Conservation (phyloP, 768 basidiomycete species). For the Termitomyces eurrhizus region DNA sequence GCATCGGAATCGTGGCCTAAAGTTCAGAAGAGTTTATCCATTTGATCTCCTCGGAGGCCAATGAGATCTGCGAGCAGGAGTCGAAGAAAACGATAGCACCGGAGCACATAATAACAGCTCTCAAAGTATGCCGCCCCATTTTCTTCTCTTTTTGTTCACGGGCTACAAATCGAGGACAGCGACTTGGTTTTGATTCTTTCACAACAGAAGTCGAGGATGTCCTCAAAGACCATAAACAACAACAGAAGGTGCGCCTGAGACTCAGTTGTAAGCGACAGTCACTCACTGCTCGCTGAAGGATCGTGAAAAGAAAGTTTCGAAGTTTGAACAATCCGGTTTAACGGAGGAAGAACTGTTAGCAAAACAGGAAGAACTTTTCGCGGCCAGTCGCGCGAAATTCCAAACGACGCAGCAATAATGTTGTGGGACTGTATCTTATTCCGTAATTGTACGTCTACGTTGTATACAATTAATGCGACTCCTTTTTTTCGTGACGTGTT, state of each 20-base stretch:
- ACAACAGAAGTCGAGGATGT: constrained; percentile 89
- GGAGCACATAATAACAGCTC: constrained; percentile 90
- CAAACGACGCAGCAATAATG: constrained; percentile 55
- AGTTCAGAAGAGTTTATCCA: constrained; percentile 87
- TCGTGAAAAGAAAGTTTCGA: constrained; percentile 88
- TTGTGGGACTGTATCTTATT: constrained; percentile 15
- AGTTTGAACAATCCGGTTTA: constrained; percentile 83
- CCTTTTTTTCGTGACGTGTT: constrained; percentile 31
- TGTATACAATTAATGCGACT: constrained; percentile 34
- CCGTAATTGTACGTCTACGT: constrained; percentile 21
- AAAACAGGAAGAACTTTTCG: constrained; percentile 89
- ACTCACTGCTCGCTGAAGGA: constrained; percentile 44
- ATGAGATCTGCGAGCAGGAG: constrained; percentile 96
- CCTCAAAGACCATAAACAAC: constrained; percentile 93
- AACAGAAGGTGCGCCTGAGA: constrained; percentile 68
- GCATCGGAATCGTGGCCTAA: constrained; percentile 9
- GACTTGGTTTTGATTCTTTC: constrained; percentile 90
- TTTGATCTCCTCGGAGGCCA: constrained; percentile 94
- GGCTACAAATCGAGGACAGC: constrained; percentile 38
- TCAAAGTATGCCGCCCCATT: constrained; percentile 57
- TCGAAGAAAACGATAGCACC: constrained; percentile 99
- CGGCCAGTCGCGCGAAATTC: constrained; percentile 82
- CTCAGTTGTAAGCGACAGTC: background rate
- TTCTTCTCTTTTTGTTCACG: constrained; percentile 7
- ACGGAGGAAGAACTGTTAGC: constrained; percentile 86